Evolutionary conservation across 108 stramenopile genomes (phyloP), one percentile per base, ranked within the genome.

Genomic region (Discostella stelligeroides): DNA sequence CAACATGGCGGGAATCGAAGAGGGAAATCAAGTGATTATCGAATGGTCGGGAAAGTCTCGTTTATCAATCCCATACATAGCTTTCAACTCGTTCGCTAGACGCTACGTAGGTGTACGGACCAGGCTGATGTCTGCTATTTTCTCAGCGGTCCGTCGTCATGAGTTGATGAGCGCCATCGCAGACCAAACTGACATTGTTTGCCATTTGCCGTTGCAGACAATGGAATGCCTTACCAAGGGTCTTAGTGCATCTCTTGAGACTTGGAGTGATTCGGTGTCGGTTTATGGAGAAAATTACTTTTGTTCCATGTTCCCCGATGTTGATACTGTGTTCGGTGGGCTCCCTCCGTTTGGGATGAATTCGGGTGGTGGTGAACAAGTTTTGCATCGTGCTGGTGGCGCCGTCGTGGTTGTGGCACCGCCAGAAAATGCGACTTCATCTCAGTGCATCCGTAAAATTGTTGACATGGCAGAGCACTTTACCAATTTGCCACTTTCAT

Each of bases 321-420:
- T 90, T n/a, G 91, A 95, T 66, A 45, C 58, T 42, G 53, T 72
- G 13, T 95, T 95, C 61, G 90, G 90, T 37, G 89, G 89, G 29
- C 28, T 87, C 9, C 51, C 69, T 23, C 85, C 89, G 18, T 95
- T 92, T 65, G 84, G 85, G 1, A 85, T 76, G 51, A 74, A 80
- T 34, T 82, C 80, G 15, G 73, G 75, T 17, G 69, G 68, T 15
- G 80, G 67, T 8, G 88, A 92, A 45, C 70, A 70, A 10, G 37
- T 77, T 1, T 48, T 85, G 38, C 23, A 53, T 29, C 46, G 60
- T 11, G 58, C 70, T 38, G 88, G 87, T 41, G 86, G 86, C 25
- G 85, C 87, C 37, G 82, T 84, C 13, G 68, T 81, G 18, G 86
- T 87, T 4, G 62, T 88, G 18, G 56, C 78, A 6, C 90, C 92